Base-by-base conservation (phyloP, 2,329 filamentous ascomycete genomes). In the Waltergamsia citrina region DNA sequence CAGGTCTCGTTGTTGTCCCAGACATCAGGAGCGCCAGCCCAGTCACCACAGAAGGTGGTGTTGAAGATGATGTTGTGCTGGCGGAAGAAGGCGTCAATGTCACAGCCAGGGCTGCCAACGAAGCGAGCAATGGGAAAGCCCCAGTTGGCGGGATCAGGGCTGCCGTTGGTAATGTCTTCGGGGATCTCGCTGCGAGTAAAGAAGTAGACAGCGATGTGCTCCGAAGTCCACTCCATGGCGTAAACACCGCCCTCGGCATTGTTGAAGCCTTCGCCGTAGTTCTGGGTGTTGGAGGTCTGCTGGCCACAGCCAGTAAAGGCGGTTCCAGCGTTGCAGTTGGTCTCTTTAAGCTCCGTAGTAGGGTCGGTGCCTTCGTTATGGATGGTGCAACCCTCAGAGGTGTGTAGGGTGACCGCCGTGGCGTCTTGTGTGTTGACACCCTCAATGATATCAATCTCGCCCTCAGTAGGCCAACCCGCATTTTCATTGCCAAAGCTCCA, bases 1-100 rank as follows among this genome's bases (percentile, higher is more conserved):
- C 83, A 88, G 28, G 70, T 67, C 5, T 57, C 41, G 39, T 78
- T 67, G 21, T 54, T 49, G 32, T 50, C 48, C 80, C 82, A 94
- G 22, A 78, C 74, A 4, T 42, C 37, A 11, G 45, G 35, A 27
- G 62, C 53, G 17, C 85, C 85, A 7, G 87, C 87, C 87, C 87
- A 94, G 50, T 81, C 74, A 15, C 88, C 88, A 56, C 88, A 95
- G 54, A 94, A 85, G 6, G 82, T 83, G 1, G 79, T 92, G 59
- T 90, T 77, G 56, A 92, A 79, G 42, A 90, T 73, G 42, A 95
- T 77, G 46, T 80, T 73, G 62, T 94, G 72, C 39, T 81, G 58
- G 39, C 63, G 62, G 62, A 95, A 93, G 55, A 80, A 70, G 2
- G 58, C 43, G 39, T 78, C 64, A 42, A 94, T 81, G 45, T 88